Evolutionary conservation across 805 yeast genomes (phyloP), one percentile per base, ranked within the genome.

Genomic region (Candida bentonensis): DNA sequence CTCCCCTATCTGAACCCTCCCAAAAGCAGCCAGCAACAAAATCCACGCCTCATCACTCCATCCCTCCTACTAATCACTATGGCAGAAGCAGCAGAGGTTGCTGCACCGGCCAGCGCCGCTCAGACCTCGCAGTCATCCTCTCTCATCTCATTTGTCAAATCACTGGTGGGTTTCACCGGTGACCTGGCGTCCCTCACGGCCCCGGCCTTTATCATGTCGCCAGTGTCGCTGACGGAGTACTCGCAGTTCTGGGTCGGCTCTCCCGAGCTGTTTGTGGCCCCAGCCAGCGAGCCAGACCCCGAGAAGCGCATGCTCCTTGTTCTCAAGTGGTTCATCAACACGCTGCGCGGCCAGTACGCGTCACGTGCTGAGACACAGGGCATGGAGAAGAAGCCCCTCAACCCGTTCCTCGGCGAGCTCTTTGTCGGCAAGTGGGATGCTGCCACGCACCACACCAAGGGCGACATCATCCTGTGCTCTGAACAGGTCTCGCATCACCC

Each of bases 401-500:
- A 92, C 61, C 98, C 98, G 40, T 89, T 92, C 57, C 68, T 92
- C 51, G 98, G 98, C 46, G 98, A 92, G 67, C 69, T 87, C 42
- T 92, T 88, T 56, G 82, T 85, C 30, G 97, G 96, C 41, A 78
- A 81, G 56, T 87, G 96, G 95, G 85, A 78, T 51, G 57, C 59
- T 41, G 59, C 74, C 22, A 50, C 57, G 15, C 73, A 71, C 39
- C 62, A 67, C 9, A 68, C 65, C 44, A 62, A 74, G 15, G 95
- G 95, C 36, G 94, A 84, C 49, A 83, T 95, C 22, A 64, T 77
- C 11, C 68, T 89, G 57, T 65, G 86, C 44, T 76, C 88, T 50
- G 98, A 92, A 64, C 98, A 92, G 65, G 96, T 92, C 13, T 79
- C 88, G 49, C 98, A 92, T 65, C 98, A 92, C 62, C 98, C 98